These are phyloP conservation scores for Fimicolochytrium jonesii DNA, from an alignment of 192 early-diverging fungal species.

Conservation along the genomic window DNA sequence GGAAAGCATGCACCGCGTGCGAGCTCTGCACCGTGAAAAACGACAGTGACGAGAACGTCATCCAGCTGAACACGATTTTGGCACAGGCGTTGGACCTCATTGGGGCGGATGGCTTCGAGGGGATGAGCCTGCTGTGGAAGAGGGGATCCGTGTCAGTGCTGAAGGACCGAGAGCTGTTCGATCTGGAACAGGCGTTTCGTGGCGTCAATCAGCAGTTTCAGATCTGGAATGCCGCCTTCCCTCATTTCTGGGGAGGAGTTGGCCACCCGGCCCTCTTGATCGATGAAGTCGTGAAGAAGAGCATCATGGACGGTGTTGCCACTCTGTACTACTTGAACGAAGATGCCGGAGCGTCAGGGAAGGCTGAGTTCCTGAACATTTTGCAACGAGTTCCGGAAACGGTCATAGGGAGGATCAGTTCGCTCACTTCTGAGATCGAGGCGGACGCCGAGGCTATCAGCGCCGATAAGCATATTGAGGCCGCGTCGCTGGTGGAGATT, in stretches of 20 bases:
- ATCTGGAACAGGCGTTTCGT: background rate
- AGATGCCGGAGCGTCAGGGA: background rate
- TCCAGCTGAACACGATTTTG: background rate
- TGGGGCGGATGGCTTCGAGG: background rate
- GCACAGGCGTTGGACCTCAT: conserved; percentile 1
- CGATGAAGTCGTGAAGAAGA: conserved; percentile 36
- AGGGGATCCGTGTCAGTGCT: conserved; percentile 6
- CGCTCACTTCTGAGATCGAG: background rate
- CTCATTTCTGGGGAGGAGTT: conserved; percentile 3
- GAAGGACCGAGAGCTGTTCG: background rate
- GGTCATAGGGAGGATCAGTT: background rate
- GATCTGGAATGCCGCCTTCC: background rate
- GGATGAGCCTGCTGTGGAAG: conserved; percentile 28
- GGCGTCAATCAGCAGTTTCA: background rate
- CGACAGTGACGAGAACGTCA: background rate
- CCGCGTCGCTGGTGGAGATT: conserved; percentile 1
- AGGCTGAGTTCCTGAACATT: background rate
- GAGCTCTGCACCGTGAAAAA: background rate
- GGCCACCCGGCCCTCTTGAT: conserved; percentile 2
- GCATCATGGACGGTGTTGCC: conserved; percentile 61
- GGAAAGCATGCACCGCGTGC: background rate
- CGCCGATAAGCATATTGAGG: background rate
- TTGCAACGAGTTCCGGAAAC: background rate
- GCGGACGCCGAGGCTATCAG: background rate
- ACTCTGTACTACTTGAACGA: conserved; percentile 69